phyloP scores from a whole-genome alignment of 1,284 basidiomycete species.

The Boletus nobilissimus region DNA sequence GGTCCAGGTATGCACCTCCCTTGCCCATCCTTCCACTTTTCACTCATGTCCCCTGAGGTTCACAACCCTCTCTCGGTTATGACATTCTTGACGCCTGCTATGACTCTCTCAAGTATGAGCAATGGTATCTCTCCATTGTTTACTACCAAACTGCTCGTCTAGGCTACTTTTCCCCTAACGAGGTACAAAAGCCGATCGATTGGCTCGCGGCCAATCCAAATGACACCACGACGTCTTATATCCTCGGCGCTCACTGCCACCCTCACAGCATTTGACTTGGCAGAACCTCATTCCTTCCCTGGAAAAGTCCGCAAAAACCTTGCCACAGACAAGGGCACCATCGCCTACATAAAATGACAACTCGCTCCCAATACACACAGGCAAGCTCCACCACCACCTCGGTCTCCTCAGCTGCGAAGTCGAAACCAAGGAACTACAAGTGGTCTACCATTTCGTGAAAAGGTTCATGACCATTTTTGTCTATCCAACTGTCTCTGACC shows the following conservation, averaged over 20 bases:
- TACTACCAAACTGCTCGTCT: constrained; percentile 73
- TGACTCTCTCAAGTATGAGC: constrained; percentile 78
- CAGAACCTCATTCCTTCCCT: constrained; percentile 60
- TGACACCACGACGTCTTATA: constrained; percentile 76
- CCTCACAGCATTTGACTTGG: constrained; percentile 75
- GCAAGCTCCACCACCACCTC: constrained; percentile 81
- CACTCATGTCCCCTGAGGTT: constrained; percentile 47
- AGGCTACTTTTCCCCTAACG: constrained; percentile 66
- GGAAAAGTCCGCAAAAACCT: constrained; percentile 59
- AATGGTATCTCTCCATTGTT: constrained; percentile 68
- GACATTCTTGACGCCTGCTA: constrained; percentile 73
- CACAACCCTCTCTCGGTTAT: constrained; percentile 62
- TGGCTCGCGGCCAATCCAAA: constrained; percentile 72
- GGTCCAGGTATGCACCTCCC: constrained; percentile 58
- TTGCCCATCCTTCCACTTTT: background rate
- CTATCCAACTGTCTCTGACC: too few species aligned
- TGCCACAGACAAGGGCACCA: constrained; percentile 56
- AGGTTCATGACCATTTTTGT: too few species aligned
- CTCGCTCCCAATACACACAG: constrained; percentile 65
- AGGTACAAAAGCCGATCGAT: constrained; percentile 69
- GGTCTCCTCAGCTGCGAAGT: too few species aligned
- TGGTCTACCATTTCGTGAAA: too few species aligned
- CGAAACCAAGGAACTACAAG: too few species aligned
- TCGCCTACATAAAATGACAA: constrained; percentile 67
- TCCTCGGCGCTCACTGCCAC: constrained; percentile 77